phyloP scores from a whole-genome alignment of 192 early-diverging fungal genomes.

The Coemansia sp. region DNA sequence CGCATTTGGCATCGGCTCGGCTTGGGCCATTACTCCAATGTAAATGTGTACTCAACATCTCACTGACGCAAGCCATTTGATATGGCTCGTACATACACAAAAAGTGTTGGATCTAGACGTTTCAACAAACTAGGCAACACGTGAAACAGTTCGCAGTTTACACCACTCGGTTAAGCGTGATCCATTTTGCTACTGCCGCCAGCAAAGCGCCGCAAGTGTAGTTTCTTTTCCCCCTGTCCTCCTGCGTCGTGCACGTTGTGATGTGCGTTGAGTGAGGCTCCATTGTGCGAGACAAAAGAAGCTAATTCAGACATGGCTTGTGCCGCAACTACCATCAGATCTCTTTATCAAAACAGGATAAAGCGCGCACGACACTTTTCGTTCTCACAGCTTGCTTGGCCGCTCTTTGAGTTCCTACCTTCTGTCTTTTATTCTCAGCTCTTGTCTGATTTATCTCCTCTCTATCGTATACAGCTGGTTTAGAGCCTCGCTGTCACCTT shows the following conservation, averaged over 20 bases:
- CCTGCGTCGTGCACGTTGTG: conserved; percentile 3
- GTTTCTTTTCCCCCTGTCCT: background rate
- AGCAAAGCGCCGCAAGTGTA: background rate
- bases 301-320: background rate
- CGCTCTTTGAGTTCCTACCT: background rate
- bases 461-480: background rate
- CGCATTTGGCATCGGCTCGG: background rate
- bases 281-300: background rate
- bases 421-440: background rate
- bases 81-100: background rate
- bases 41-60: background rate
- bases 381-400: background rate
- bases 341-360: conserved; percentile 1
- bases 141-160: background rate
- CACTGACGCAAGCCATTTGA: background rate
- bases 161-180: background rate
- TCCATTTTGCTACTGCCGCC: background rate
- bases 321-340: background rate
- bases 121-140: background rate
- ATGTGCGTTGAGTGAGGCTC: background rate
- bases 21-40: background rate
- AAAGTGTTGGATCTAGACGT: background rate
- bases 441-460: background rate
- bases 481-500: background rate
- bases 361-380: background rate